phyloP scores from a whole-genome alignment of 495 filamentous ascomycete genomes.

The Penicillium riverlandense region DNA sequence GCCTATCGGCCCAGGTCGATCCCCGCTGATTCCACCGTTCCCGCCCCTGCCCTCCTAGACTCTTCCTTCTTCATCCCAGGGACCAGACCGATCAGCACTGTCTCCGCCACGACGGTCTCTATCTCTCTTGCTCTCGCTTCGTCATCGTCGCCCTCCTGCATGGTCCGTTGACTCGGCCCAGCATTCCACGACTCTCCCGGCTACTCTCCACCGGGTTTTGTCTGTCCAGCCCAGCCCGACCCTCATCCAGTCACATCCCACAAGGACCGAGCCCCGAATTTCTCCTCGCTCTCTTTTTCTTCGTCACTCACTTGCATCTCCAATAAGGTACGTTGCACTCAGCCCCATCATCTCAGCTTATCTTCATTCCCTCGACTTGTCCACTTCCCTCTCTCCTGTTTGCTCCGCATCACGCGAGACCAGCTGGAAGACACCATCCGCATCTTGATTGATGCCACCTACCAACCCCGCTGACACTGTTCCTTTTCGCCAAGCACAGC shows the following conservation, averaged over 20 bases:
- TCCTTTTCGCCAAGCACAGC: constrained; percentile 18
- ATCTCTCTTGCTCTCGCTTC: not conserved
- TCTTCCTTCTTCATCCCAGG: no score
- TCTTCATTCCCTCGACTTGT: not conserved
- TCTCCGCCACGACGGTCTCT: no score
- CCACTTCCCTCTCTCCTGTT: not conserved
- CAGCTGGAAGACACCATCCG: constrained; percentile 13
- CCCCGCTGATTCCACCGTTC: no score
- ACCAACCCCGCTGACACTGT: constrained; percentile 7
- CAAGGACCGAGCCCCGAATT: constrained; percentile 1
- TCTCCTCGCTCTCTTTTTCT: constrained; percentile 8
- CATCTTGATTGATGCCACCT: constrained; percentile 12
- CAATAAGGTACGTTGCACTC: constrained; percentile 11
- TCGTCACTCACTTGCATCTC: constrained; percentile 24
- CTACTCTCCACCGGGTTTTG: not conserved
- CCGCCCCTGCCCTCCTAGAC: no score
- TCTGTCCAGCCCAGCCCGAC: not conserved
- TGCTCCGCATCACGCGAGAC: not conserved
- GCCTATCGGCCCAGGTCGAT: no score
- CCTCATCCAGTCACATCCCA: constrained; percentile 3
- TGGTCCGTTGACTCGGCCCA: constrained; percentile 10
- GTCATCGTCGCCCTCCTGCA: constrained; percentile 7
- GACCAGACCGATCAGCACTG: no score
- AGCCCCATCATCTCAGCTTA: not conserved
- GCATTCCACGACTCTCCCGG: constrained; percentile 6